Evolutionary conservation across 78 protist genomes (phyloP).

Genomic region (Speleostelium caveatum): DNA sequence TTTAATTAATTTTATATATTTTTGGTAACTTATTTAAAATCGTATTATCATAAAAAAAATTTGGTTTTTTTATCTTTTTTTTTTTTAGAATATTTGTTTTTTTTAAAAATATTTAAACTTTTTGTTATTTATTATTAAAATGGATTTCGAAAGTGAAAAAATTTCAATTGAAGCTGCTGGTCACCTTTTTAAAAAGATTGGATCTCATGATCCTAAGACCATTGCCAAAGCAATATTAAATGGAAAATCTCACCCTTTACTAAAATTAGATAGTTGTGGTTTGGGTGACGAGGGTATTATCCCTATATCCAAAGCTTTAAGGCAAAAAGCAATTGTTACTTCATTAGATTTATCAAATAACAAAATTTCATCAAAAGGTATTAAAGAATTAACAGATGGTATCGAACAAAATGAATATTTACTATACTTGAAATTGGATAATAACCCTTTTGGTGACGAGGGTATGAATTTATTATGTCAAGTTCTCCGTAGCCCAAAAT

Average conservation of each 20-base stretch:
- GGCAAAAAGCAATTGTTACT: conserved; percentile 49
- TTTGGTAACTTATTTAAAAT: neutral
- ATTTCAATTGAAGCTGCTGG: conserved; percentile 66
- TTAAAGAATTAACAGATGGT: conserved; percentile 4
- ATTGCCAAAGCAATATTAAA: conserved; percentile 47
- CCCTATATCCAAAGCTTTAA: conserved; percentile 29
- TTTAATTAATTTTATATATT: no score
- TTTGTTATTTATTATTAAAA: conserved; percentile 4
- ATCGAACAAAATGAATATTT: conserved; percentile 3
- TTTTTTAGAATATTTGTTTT: neutral
- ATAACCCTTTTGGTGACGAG: conserved; percentile 62
- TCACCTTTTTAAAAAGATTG: conserved; percentile 74
- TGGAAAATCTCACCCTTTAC: conserved; percentile 71
- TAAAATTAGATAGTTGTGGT: conserved; percentile 23
- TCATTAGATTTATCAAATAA: conserved; percentile 53
- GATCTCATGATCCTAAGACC: conserved; percentile 31
- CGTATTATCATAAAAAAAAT: no score
- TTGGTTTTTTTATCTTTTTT: no score
- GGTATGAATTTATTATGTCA: conserved; percentile 2
- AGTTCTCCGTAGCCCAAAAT: neutral
- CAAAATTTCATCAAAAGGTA: conserved; percentile 20
- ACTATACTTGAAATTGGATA: conserved; percentile 43
- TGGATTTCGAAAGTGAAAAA: conserved; percentile 45
- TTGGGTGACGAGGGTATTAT: conserved; percentile 50
- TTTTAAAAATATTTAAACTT: neutral